A percentile compares a stretch with the other conserved stretches of the same genome.
Evolutionary conservation across 345 rosid species (phyloP).

Genomic region (Raphanus sativus): DNA sequence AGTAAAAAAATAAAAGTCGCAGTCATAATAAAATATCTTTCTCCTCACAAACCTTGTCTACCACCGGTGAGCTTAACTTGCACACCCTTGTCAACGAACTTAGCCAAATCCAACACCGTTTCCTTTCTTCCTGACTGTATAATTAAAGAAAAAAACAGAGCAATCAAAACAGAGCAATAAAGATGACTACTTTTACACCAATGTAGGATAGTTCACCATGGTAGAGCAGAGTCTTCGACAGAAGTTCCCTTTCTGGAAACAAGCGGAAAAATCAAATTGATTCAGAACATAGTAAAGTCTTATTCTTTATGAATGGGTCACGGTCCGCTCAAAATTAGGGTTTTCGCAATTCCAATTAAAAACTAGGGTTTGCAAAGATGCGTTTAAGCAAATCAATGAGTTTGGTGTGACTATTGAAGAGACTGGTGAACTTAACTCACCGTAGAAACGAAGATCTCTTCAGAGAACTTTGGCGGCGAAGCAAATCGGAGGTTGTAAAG

Average conservation of each 20-base stretch:
- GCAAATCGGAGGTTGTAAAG: not conserved
- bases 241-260: not conserved
- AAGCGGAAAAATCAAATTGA: not conserved
- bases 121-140: constrained; percentile 90
- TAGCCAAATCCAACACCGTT: constrained; percentile 92
- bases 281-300: not conserved
- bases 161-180: not conserved
- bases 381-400: not conserved
- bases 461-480: not conserved
- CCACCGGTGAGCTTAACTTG: constrained; percentile 98
- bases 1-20: not conserved
- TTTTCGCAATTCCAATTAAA: not conserved
- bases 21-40: not conserved
- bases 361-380: not conserved
- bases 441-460: constrained; percentile 17
- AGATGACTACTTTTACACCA: not conserved
- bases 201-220: constrained; percentile 21
- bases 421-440: constrained; percentile 10
- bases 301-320: not conserved
- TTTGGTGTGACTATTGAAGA: not conserved
- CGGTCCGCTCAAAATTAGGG: constrained; percentile 5
- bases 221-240: not conserved
- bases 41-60: constrained; percentile 67
- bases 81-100: constrained; percentile 97
- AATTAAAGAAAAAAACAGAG: not conserved